Conservation (phyloP, 495 filamentous ascomycete genomes). For the Podospora sp. region DNA sequence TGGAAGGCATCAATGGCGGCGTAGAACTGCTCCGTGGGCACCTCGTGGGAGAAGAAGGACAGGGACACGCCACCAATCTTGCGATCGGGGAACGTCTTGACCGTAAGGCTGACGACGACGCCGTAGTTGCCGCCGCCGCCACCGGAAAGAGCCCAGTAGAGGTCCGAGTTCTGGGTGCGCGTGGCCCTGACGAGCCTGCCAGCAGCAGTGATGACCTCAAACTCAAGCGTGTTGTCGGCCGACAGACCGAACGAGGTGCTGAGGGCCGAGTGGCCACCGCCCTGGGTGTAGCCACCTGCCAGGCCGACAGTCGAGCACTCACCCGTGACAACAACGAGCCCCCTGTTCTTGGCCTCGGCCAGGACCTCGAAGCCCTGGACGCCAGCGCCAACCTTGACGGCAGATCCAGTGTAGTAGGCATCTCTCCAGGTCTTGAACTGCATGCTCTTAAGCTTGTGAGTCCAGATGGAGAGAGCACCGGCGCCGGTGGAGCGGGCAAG, state of each 20-base stretch:
- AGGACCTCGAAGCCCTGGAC: conserved; percentile 59
- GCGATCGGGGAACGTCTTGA: conserved; percentile 46
- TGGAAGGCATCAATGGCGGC: conserved; percentile 35
- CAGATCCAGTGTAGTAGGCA: conserved; percentile 45
- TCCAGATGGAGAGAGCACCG: conserved; percentile 56
- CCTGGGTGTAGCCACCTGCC: conserved; percentile 59
- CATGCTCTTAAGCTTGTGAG: conserved; percentile 53
- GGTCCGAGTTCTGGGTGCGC: conserved; percentile 52
- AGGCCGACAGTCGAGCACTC: conserved; percentile 53
- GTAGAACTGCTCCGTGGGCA: conserved; percentile 49
- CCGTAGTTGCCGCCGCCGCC: conserved; percentile 58
- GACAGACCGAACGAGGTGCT: conserved; percentile 59
- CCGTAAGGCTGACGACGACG: conserved; percentile 46
- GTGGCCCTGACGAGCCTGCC: conserved; percentile 52
- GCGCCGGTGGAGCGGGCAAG: conserved; percentile 50
- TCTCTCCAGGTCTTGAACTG: conserved; percentile 46
- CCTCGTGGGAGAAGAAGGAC: conserved; percentile 32
- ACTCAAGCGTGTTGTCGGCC: conserved; percentile 63
- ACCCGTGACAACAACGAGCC: conserved; percentile 55
- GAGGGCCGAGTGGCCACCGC: conserved; percentile 63
- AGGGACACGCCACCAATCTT: conserved; percentile 38
- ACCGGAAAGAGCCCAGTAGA: conserved; percentile 65
- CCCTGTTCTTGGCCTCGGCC: conserved; percentile 43
- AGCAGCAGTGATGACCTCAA: conserved; percentile 58
- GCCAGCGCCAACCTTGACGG: conserved; percentile 62